Conservation (phyloP, 179 eudicot species). For the Amaranthus tricolor region DNA sequence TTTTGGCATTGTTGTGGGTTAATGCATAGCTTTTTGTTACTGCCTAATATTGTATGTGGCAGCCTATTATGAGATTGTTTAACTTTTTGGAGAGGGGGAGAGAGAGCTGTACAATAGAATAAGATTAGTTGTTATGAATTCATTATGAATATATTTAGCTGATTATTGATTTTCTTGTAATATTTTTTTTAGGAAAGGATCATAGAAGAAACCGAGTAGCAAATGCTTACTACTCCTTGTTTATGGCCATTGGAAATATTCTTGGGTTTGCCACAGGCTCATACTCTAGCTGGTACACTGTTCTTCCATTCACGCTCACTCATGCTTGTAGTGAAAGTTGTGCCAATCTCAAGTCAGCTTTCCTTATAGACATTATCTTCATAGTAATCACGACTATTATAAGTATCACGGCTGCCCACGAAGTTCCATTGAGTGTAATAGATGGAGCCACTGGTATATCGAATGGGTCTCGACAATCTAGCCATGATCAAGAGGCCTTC, state of each 20-base stretch:
- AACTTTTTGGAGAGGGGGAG: not conserved
- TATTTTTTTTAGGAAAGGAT: conserved; percentile 61
- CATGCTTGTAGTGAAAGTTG: conserved; percentile 66
- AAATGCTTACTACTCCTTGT: conserved; percentile 94
- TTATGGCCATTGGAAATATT: conserved; percentile 93
- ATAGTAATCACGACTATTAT: conserved; percentile 71
- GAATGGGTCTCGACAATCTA: conserved; percentile 37
- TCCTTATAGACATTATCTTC: conserved; percentile 64
- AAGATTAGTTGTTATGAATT: not conserved
- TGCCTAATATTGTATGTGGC: not conserved
- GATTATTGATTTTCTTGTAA: not conserved
- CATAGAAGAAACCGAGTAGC: conserved; percentile 94
- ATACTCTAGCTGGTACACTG: conserved; percentile 67
- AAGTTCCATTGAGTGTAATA: conserved; percentile 48
- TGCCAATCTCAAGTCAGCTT: conserved; percentile 96
- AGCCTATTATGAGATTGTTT: not conserved
- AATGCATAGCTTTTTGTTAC: not conserved
- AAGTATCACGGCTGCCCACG: conserved; percentile 72
- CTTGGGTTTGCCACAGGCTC: conserved; percentile 98
- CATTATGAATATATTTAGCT: not conserved
- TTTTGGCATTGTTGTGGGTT: not conserved
- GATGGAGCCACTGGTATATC: conserved; percentile 24
- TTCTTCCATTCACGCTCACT: conserved; percentile 77
- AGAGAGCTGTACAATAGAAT: not conserved
- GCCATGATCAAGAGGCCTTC: conserved; percentile 80